These are phyloP conservation scores for Leishmania mexicana DNA, from an alignment of 208 protist genomes.

Conservation along the genomic window DNA sequence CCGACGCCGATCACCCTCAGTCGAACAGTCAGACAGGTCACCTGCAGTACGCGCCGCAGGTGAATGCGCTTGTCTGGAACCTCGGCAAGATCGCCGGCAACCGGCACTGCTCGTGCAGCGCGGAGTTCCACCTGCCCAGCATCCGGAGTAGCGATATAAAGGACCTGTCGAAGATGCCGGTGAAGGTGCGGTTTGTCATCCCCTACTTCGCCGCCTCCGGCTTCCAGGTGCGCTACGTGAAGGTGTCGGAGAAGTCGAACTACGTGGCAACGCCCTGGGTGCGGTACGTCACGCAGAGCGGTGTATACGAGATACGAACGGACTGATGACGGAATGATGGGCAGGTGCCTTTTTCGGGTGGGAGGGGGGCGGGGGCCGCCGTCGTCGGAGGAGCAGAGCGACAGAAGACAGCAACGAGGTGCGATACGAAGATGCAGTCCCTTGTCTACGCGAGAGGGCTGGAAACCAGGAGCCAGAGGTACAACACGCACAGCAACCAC, in stretches of 20 bases:
- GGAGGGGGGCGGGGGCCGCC: neutral
- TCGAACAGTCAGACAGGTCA: slow-evolving; percentile 90
- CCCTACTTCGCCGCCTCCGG: slow-evolving; percentile 98
- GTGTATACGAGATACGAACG: slow-evolving; percentile 96
- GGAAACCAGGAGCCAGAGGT: neutral
- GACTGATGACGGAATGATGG: slow-evolving; percentile 21
- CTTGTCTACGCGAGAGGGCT: neutral
- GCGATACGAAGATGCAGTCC: neutral
- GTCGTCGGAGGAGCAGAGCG: neutral
- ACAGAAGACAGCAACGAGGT: neutral
- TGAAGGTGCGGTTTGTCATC: slow-evolving; percentile 98
- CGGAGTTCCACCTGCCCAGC: slow-evolving; percentile 96
- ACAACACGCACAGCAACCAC: neutral
- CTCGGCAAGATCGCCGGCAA: slow-evolving; percentile 97
- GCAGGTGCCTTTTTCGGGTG: neutral
- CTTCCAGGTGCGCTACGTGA: slow-evolving; percentile 99
- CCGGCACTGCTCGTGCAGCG: slow-evolving; percentile 93
- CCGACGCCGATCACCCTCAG: slow-evolving; percentile 96
- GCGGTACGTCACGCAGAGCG: slow-evolving; percentile 98
- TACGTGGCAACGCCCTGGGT: slow-evolving; percentile 98
- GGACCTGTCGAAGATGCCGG: slow-evolving; percentile 88
- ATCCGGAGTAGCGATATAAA: slow-evolving; percentile 82
- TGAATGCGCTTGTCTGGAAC: slow-evolving; percentile 96
- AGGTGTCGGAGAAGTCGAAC: slow-evolving; percentile 97
- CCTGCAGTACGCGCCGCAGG: slow-evolving; percentile 97